A percentile compares a stretch with the other conserved stretches of the same genome.
Conservation (phyloP, 1,284 basidiomycete species). For the Puccinia coronata region DNA sequence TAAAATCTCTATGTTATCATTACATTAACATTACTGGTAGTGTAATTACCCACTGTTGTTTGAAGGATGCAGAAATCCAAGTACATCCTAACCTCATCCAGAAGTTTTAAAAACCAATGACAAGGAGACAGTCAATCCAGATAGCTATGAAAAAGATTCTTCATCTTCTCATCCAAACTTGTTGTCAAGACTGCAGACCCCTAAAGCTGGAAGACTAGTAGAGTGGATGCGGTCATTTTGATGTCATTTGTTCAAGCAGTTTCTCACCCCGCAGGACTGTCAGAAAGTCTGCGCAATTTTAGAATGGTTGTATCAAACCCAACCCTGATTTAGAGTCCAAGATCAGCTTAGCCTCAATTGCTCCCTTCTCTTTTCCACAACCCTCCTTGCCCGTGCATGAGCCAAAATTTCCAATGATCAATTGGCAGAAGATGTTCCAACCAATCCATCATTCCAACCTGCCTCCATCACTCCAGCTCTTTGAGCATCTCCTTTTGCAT, state of each 20-base stretch:
- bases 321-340: neutral
- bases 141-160: too few species aligned
- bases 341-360: too few species aligned
- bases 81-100: constrained; percentile 13
- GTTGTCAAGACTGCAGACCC: neutral
- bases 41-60: too few species aligned
- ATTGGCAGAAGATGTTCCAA: neutral
- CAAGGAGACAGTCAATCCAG: neutral
- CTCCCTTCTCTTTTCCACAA: neutral
- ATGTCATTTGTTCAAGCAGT: constrained; percentile 20
- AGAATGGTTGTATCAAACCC: neutral
- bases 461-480: constrained; percentile 4
- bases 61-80: neutral
- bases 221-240: constrained; percentile 30
- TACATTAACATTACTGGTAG: too few species aligned
- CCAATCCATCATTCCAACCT: neutral
- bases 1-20: too few species aligned
- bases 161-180: neutral
- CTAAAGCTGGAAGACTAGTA: neutral
- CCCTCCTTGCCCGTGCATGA: neutral
- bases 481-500: constrained; percentile 18
- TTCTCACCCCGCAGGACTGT: constrained; percentile 26
- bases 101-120: neutral
- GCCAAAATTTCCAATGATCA: neutral
- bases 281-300: neutral